Conservation (phyloP, 2,329 filamentous ascomycete genomes). For the Pseudogymnoascus sp. region DNA sequence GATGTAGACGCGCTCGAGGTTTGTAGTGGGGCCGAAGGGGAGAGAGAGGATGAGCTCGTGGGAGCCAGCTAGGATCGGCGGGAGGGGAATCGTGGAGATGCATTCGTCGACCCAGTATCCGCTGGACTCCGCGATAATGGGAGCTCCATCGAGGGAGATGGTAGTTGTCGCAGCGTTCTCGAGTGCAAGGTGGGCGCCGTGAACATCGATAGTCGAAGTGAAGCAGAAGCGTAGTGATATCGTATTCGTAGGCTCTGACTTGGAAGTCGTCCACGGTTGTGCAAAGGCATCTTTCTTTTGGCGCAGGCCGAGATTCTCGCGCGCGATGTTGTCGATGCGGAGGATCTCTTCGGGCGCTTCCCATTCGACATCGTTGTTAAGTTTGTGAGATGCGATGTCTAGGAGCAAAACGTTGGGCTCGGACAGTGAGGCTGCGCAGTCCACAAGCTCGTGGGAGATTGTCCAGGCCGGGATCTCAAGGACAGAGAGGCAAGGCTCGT, state of each 20-base stretch:
- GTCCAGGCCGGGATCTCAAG: background rate
- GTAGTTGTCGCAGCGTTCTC: conserved; percentile 22
- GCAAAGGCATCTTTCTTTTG: conserved; percentile 23
- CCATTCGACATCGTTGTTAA: conserved; percentile 20
- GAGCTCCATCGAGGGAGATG: conserved; percentile 20
- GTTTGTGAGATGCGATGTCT: conserved; percentile 25
- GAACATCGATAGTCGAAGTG: conserved; percentile 17
- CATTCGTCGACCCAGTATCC: conserved; percentile 29
- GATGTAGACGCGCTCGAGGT: conserved; percentile 27
- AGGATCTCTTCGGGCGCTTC: conserved; percentile 22
- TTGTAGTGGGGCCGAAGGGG: conserved; percentile 26
- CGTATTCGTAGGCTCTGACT: conserved; percentile 13
- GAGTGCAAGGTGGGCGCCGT: conserved; percentile 20
- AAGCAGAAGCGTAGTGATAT: conserved; percentile 24
- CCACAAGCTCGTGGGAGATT: conserved; percentile 1
- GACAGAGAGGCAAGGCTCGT: background rate
- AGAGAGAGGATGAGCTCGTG: conserved; percentile 22
- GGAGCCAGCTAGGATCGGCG: conserved; percentile 20
- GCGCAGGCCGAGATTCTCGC: conserved; percentile 21
- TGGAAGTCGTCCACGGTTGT: conserved; percentile 25
- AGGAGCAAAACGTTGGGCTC: conserved; percentile 29
- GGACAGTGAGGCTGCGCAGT: conserved; percentile 16
- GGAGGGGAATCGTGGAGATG: conserved; percentile 23
- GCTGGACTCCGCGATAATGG: background rate
- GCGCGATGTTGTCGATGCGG: conserved; percentile 26